Evolutionary conservation across 2,329 filamentous ascomycete genomes (phyloP).

Genomic region (Paraphaeosphaeria minitans): DNA sequence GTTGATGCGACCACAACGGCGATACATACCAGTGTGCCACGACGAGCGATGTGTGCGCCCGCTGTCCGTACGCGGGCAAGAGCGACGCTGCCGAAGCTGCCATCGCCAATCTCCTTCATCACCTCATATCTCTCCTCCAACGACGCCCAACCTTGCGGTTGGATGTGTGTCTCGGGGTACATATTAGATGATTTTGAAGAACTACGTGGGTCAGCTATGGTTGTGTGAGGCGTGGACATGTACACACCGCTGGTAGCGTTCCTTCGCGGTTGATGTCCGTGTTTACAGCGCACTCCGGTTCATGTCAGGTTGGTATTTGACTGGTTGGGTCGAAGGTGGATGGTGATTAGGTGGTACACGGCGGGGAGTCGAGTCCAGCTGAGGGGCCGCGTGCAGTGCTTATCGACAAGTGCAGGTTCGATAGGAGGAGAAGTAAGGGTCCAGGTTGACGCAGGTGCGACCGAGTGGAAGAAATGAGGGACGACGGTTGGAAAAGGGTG

Average conservation of each 20-base stretch:
- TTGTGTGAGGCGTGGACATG: conserved; percentile 2
- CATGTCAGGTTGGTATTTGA: conserved; percentile 38
- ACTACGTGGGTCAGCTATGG: conserved; percentile 21
- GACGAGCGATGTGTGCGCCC: conserved; percentile 83
- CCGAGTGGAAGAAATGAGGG: conserved; percentile 48
- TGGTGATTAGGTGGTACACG: conserved; percentile 22
- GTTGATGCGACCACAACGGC: neutral
- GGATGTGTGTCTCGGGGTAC: conserved; percentile 74
- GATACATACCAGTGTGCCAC: conserved; percentile 84
- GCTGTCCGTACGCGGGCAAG: conserved; percentile 90
- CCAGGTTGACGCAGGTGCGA: conserved; percentile 47
- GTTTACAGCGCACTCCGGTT: conserved; percentile 29
- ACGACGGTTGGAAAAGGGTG: conserved; percentile 48
- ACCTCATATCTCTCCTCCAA: conserved; percentile 97
- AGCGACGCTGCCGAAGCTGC: conserved; percentile 95
- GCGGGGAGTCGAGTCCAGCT: conserved; percentile 26
- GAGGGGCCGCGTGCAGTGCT: conserved; percentile 41
- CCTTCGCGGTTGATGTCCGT: conserved; percentile 12
- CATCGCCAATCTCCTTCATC: conserved; percentile 97
- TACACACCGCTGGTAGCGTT: conserved; percentile 27
- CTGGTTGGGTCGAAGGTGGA: conserved; percentile 13
- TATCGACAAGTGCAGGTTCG: conserved; percentile 42
- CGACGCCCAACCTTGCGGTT: conserved; percentile 69
- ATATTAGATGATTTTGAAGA: conserved; percentile 57
- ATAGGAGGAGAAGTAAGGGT: conserved; percentile 48